Evolutionary conservation across 2,329 filamentous ascomycete genomes (phyloP).

Genomic region (Parastagonospora avenae): DNA sequence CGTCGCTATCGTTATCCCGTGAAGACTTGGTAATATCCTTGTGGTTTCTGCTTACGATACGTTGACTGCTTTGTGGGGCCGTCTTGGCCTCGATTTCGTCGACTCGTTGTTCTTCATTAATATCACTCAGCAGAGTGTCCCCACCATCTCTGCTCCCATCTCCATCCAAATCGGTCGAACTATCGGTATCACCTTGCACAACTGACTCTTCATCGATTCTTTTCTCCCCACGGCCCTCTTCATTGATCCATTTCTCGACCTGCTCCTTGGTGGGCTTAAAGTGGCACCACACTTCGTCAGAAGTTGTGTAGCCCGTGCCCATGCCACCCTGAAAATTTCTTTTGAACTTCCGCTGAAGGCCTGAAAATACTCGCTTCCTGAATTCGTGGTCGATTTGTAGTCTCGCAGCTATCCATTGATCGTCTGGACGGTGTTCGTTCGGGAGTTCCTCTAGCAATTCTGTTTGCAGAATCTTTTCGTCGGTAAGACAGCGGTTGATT

Average conservation of each 20-base stretch:
- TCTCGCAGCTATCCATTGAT: constrained; percentile 63
- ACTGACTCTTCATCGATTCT: constrained; percentile 24
- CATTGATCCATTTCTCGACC: constrained; percentile 30
- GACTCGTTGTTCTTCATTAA: constrained; percentile 1
- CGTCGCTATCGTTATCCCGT: constrained; percentile 9
- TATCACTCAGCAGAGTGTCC: constrained; percentile 1
- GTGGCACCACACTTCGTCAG: constrained; percentile 62
- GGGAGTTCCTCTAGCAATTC: constrained; percentile 55
- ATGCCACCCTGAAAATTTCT: constrained; percentile 47
- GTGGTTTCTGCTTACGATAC: not conserved
- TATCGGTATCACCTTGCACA: constrained; percentile 1
- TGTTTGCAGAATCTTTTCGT: constrained; percentile 59
- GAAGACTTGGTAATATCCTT: constrained; percentile 3
- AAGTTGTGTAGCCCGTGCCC: constrained; percentile 41
- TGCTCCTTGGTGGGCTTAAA: constrained; percentile 39
- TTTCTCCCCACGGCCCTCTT: constrained; percentile 23
- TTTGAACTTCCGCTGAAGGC: constrained; percentile 45
- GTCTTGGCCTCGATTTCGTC: not conserved
- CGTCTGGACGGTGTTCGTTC: constrained; percentile 59
- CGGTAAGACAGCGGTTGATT: constrained; percentile 58
- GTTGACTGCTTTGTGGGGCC: constrained; percentile 4
- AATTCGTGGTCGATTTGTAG: constrained; percentile 65
- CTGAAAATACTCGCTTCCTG: constrained; percentile 54
- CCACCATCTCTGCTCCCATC: not conserved
- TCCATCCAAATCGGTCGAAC: not conserved